These are phyloP conservation scores for Aspergillus bombycis DNA, from an alignment of 2,329 filamentous ascomycete species.

Conservation along the genomic window DNA sequence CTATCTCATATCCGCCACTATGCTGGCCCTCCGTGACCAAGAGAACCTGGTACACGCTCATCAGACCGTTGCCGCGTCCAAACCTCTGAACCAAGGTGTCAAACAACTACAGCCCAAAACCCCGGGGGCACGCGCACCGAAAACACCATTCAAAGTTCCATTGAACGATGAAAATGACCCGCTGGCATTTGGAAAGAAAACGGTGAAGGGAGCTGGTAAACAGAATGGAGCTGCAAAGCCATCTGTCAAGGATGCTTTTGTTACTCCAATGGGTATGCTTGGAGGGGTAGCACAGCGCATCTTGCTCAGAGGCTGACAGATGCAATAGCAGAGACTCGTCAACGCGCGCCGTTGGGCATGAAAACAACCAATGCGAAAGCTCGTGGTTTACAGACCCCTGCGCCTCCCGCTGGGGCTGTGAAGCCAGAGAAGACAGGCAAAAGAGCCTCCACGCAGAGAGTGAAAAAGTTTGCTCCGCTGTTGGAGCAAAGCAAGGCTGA, in stretches of 20 bases:
- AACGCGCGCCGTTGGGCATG: slow-evolving; percentile 80
- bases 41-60: slow-evolving; percentile 82
- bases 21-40: slow-evolving; percentile 81
- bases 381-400: slow-evolving; percentile 66
- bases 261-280: slow-evolving; percentile 77
- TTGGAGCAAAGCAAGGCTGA: slow-evolving; percentile 47
- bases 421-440: slow-evolving; percentile 66
- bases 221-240: slow-evolving; percentile 60
- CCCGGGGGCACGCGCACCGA: slow-evolving; percentile 73
- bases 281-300: not conserved
- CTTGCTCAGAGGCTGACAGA: slow-evolving; percentile 1
- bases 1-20: slow-evolving; percentile 45
- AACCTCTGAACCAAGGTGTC: slow-evolving; percentile 69
- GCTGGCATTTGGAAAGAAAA: slow-evolving; percentile 61
- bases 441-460: slow-evolving; percentile 64
- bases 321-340: slow-evolving; percentile 59
- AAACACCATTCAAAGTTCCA: slow-evolving; percentile 78
- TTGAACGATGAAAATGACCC: slow-evolving; percentile 86
- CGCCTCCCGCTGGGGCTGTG: slow-evolving; percentile 61
- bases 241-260: slow-evolving; percentile 65
- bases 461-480: slow-evolving; percentile 59
- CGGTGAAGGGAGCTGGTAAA: slow-evolving; percentile 58
- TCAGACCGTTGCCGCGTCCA: slow-evolving; percentile 70
- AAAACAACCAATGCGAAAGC: slow-evolving; percentile 97
- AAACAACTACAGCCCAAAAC: slow-evolving; percentile 73